Percentiles rank a stretch among this genome's conserved stretches.
Conservation (phyloP, 495 filamentous ascomycete species). For the Penicillium taxi region DNA sequence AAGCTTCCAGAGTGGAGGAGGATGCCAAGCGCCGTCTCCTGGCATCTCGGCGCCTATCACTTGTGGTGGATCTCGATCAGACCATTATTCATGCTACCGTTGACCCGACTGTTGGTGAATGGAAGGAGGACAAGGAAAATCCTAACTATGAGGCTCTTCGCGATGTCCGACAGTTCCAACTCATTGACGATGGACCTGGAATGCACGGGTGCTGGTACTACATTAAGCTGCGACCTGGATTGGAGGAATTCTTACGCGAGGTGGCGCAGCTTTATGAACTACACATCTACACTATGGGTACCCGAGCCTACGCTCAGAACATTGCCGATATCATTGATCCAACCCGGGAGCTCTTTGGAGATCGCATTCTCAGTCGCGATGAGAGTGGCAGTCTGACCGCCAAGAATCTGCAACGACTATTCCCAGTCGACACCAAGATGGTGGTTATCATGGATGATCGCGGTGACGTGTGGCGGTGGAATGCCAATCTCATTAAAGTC, state of each 20-base stretch:
- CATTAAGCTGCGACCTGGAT: slow-evolving; percentile 93
- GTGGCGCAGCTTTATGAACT: slow-evolving; percentile 82
- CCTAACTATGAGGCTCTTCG: slow-evolving; percentile 89
- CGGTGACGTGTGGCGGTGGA: slow-evolving; percentile 96
- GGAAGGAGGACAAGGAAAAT: slow-evolving; percentile 79
- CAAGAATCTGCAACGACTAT: slow-evolving; percentile 85
- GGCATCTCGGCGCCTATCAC: slow-evolving; percentile 67
- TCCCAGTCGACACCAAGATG: slow-evolving; percentile 98
- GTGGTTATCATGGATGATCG: slow-evolving; percentile 98
- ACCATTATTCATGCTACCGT: slow-evolving; percentile 98
- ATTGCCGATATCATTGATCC: slow-evolving; percentile 94
- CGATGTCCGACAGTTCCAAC: slow-evolving; percentile 77
- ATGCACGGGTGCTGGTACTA: slow-evolving; percentile 84
- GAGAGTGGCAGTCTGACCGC: slow-evolving; percentile 88
- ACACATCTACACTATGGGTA: slow-evolving; percentile 99
- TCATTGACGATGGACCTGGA: slow-evolving; percentile 72
- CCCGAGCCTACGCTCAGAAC: slow-evolving; percentile 81
- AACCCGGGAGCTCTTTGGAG: slow-evolving; percentile 79
- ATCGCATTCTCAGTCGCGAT: slow-evolving; percentile 89
- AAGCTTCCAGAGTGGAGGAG: slow-evolving; percentile 75
- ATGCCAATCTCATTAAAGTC: slow-evolving; percentile 89
- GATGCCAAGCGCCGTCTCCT: slow-evolving; percentile 79
- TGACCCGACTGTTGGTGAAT: slow-evolving; percentile 92
- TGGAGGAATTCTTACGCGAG: slow-evolving; percentile 72
- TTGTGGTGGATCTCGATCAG: slow-evolving; percentile 96